Conservation (phyloP, 371 early-diverging fungal genomes). For the Dichotomocladium elegans region DNA sequence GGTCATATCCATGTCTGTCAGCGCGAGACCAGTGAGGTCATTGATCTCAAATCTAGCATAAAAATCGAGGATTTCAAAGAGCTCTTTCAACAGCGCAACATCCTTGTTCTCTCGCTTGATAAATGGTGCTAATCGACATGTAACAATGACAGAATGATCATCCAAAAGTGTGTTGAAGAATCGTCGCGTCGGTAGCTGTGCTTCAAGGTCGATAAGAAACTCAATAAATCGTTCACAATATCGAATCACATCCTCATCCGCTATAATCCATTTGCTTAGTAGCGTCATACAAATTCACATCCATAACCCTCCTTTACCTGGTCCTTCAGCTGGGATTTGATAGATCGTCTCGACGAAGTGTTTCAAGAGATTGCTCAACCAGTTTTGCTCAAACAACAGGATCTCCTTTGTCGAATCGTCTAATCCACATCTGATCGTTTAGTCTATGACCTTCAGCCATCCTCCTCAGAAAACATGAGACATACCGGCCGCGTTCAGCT, state of each 20-base stretch:
- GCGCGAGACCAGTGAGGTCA: slow-evolving; percentile 74
- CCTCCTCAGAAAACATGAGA: neutral
- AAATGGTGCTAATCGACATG: slow-evolving; percentile 55
- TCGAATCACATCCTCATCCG: slow-evolving; percentile 39
- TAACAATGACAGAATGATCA: slow-evolving; percentile 74
- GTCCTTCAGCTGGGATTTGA: slow-evolving; percentile 48
- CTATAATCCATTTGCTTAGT: too few species aligned
- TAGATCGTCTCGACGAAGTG: slow-evolving; percentile 52
- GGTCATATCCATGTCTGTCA: slow-evolving; percentile 64
- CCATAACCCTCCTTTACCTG: slow-evolving; percentile 22
- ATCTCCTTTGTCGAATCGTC: slow-evolving; percentile 44
- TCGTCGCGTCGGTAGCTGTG: slow-evolving; percentile 90
- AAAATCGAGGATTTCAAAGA: slow-evolving; percentile 61
- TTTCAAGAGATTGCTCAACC: slow-evolving; percentile 57
- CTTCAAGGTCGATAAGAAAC: slow-evolving; percentile 78
- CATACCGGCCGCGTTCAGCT: slow-evolving; percentile 45
- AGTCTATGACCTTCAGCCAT: slow-evolving; percentile 12
- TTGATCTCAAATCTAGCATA: slow-evolving; percentile 80
- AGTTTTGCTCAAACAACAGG: slow-evolving; percentile 51
- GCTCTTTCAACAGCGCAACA: slow-evolving; percentile 49
- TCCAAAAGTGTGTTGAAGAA: slow-evolving; percentile 77
- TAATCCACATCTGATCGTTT: slow-evolving; percentile 8
- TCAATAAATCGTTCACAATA: slow-evolving; percentile 79
- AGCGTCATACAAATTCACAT: too few species aligned
- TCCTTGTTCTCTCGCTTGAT: slow-evolving; percentile 40